Conservation (phyloP, 2,329 filamentous ascomycete genomes). For the Arachnomyces sp. region DNA sequence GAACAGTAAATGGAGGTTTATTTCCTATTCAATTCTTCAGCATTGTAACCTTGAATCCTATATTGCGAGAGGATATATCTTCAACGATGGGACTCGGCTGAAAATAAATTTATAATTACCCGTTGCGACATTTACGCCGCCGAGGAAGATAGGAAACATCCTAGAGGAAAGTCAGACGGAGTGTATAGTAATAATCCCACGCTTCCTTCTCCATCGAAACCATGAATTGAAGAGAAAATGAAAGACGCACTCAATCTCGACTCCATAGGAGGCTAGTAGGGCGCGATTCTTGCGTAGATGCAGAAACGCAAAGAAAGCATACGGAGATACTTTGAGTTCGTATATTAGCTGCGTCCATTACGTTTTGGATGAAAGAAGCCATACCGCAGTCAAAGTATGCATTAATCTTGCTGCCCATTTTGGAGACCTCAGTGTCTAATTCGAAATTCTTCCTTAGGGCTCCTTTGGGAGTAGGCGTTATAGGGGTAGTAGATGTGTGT, state of each 20-base stretch:
- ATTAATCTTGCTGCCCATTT: constrained; percentile 57
- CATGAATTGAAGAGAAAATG: neutral
- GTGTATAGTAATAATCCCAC: neutral
- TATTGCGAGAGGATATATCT: no score
- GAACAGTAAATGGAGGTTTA: constrained; percentile 64
- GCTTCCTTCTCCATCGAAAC: no score
- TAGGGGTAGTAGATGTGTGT: no score
- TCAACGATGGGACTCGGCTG: neutral
- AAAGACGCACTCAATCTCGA: constrained; percentile 61
- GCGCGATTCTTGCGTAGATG: constrained; percentile 52
- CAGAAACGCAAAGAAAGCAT: constrained; percentile 46
- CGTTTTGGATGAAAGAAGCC: constrained; percentile 13
- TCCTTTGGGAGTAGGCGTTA: no score
- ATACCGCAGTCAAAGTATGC: constrained; percentile 61
- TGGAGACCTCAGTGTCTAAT: no score
- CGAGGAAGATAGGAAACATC: constrained; percentile 65
- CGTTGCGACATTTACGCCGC: constrained; percentile 55
- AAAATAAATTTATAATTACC: constrained; percentile 34
- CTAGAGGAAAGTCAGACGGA: constrained; percentile 33
- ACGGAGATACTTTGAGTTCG: constrained; percentile 52
- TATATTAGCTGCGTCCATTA: neutral
- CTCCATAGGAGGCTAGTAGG: constrained; percentile 49
- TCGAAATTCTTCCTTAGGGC: no score
- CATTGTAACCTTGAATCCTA: neutral
- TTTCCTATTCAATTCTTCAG: constrained; percentile 49